A percentile compares a stretch with the other conserved stretches of the same genome.
phyloP scores from a whole-genome alignment of 2,329 filamentous ascomycete species.

The Talaromyces funiculosus region DNA sequence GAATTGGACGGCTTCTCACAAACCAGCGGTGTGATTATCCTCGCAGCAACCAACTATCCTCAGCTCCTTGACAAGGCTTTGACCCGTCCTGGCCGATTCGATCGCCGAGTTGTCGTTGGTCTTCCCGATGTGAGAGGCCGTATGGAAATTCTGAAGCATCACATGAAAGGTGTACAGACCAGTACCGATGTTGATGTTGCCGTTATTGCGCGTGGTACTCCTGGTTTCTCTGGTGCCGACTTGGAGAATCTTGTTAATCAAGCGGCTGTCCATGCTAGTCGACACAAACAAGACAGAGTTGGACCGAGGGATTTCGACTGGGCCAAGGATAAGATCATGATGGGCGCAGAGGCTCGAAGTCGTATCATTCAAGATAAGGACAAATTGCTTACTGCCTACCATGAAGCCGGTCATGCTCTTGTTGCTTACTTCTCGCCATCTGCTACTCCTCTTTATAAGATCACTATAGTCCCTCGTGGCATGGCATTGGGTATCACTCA shows the following conservation, averaged over 20 bases:
- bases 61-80: conserved; percentile 91
- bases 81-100: conserved; percentile 89
- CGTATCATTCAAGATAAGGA: conserved; percentile 89
- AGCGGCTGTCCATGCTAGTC: conserved; percentile 89
- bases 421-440: conserved; percentile 77
- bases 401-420: conserved; percentile 91
- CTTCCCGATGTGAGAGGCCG: conserved; percentile 91
- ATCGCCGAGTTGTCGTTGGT: conserved; percentile 82
- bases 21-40: conserved; percentile 88
- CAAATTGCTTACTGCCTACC: conserved; percentile 91
- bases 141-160: conserved; percentile 86
- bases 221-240: conserved; percentile 90
- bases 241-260: conserved; percentile 96
- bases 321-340: conserved; percentile 97
- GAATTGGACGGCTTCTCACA: conserved; percentile 97
- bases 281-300: conserved; percentile 71
- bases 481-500: conserved; percentile 80
- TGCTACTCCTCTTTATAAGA: conserved; percentile 82
- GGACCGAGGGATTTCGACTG: conserved; percentile 81
- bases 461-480: conserved; percentile 90
- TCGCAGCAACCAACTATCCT: conserved; percentile 94
- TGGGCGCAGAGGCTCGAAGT: conserved; percentile 88
- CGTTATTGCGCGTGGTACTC: conserved; percentile 77
- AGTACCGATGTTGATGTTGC: conserved; percentile 74
- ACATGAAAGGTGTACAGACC: conserved; percentile 85